Evolutionary conservation across 108 stramenopile species (phyloP).

Genomic region (Fragilaria crotonensis): DNA sequence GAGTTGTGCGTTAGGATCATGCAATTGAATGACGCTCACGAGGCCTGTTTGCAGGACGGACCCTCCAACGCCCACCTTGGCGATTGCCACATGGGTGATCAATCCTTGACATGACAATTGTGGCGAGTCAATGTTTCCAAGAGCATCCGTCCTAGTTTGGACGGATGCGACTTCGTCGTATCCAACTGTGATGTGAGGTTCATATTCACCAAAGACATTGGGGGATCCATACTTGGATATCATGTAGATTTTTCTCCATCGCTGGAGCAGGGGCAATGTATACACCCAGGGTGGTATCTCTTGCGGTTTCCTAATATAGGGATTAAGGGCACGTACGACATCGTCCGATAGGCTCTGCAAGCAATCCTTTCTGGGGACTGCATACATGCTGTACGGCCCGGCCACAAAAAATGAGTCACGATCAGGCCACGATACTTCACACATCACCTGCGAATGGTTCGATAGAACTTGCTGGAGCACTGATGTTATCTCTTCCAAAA

Average conservation of each 20-base stretch:
- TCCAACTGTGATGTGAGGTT: conserved; percentile 43
- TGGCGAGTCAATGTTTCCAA: neutral
- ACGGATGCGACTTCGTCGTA: conserved; percentile 12
- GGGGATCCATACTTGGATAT: conserved; percentile 30
- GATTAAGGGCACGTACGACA: conserved; percentile 8
- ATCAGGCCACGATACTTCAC: neutral
- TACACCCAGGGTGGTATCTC: conserved; percentile 28
- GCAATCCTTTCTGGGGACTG: conserved; percentile 12
- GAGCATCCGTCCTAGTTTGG: neutral
- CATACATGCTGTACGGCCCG: conserved; percentile 26
- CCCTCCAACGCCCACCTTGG: conserved; percentile 1
- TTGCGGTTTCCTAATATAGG: conserved; percentile 16
- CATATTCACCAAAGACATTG: conserved; percentile 31
- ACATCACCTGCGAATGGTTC: neutral
- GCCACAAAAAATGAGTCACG: neutral
- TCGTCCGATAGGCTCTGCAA: conserved; percentile 26
- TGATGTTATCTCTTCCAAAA: neutral
- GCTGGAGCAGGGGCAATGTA: conserved; percentile 15
- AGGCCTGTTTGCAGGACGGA: conserved; percentile 4
- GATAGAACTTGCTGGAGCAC: neutral
- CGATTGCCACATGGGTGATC: conserved; percentile 1
- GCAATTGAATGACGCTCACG: neutral
- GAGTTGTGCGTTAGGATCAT: no score
- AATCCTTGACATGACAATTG: neutral
- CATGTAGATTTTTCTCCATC: conserved; percentile 11